phyloP scores from a whole-genome alignment of 257 asterid species.

The Linderniella brevidens region DNA sequence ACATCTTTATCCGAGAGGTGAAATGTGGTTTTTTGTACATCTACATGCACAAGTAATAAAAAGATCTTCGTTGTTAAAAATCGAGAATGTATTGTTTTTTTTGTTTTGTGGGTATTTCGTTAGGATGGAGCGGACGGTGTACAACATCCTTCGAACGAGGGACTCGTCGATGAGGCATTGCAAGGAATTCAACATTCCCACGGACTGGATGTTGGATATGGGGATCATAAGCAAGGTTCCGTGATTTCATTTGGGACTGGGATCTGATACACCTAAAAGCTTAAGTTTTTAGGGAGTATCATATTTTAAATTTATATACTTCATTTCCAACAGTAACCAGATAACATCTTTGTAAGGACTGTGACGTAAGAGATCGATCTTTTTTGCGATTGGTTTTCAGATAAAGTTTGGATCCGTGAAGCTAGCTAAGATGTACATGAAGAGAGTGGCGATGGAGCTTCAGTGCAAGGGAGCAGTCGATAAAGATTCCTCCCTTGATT shows the following conservation, averaged over 20 bases:
- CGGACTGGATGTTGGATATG: constrained; percentile 73
- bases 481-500: constrained; percentile 35
- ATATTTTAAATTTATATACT: too few relatives aligned
- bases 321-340: too few relatives aligned
- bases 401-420: constrained; percentile 56
- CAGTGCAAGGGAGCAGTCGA: constrained; percentile 29
- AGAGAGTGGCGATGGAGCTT: constrained; percentile 46
- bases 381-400: constrained; percentile 17
- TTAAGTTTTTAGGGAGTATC: too few relatives aligned
- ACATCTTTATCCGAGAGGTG: constrained; percentile 53
- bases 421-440: constrained; percentile 58
- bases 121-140: constrained; percentile 69
- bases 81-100: too few relatives aligned
- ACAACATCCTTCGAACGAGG: constrained; percentile 48
- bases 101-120: too few relatives aligned
- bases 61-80: neutral
- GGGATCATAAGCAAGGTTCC: constrained; percentile 55
- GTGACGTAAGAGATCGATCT: too few relatives aligned
- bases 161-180: constrained; percentile 56
- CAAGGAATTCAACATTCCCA: constrained; percentile 47
- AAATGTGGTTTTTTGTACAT: neutral
- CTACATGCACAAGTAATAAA: neutral
- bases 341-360: constrained; percentile 5
- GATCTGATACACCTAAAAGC: too few relatives aligned
- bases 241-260: too few relatives aligned